A percentile compares a stretch with the other conserved stretches of the same genome.
phyloP scores from a whole-genome alignment of 305 asterid genomes.

The Striga hermonthica region DNA sequence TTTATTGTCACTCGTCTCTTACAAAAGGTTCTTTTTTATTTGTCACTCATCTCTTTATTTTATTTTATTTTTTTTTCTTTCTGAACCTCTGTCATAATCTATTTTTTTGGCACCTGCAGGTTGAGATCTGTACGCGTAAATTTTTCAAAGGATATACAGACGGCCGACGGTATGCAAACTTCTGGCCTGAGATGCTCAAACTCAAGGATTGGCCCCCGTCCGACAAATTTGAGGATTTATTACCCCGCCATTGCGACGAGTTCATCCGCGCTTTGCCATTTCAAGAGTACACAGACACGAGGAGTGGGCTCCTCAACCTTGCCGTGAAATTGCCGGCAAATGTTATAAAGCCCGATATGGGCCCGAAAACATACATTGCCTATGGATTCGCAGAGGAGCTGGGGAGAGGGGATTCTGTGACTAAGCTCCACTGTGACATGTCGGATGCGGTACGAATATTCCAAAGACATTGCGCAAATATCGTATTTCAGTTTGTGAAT shows the following conservation, averaged over 20 bases:
- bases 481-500: too few relatives aligned
- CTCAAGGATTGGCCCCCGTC: slow-evolving; percentile 98
- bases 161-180: slow-evolving; percentile 67
- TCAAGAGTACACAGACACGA: slow-evolving; percentile 84
- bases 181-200: slow-evolving; percentile 98
- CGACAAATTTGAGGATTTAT: slow-evolving; percentile 74
- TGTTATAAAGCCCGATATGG: slow-evolving; percentile 81
- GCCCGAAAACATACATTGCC: slow-evolving; percentile 94
- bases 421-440: slow-evolving; percentile 94
- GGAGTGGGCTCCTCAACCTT: slow-evolving; percentile 80
- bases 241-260: slow-evolving; percentile 94
- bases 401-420: slow-evolving; percentile 95
- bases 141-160: slow-evolving; percentile 79
- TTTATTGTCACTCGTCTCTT: too few relatives aligned
- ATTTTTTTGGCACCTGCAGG: slow-evolving; percentile 42
- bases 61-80: too few relatives aligned
- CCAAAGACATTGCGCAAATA: background rate
- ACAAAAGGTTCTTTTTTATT: too few relatives aligned
- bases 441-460: slow-evolving; percentile 77
- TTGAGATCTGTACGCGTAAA: slow-evolving; percentile 58
- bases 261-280: slow-evolving; percentile 81
- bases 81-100: background rate
- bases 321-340: slow-evolving; percentile 71
- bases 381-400: slow-evolving; percentile 72
- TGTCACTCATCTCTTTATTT: too few relatives aligned